These are phyloP conservation scores for Phytophthora aleatoria DNA, from an alignment of 352 stramenopile genomes.

Conservation along the genomic window DNA sequence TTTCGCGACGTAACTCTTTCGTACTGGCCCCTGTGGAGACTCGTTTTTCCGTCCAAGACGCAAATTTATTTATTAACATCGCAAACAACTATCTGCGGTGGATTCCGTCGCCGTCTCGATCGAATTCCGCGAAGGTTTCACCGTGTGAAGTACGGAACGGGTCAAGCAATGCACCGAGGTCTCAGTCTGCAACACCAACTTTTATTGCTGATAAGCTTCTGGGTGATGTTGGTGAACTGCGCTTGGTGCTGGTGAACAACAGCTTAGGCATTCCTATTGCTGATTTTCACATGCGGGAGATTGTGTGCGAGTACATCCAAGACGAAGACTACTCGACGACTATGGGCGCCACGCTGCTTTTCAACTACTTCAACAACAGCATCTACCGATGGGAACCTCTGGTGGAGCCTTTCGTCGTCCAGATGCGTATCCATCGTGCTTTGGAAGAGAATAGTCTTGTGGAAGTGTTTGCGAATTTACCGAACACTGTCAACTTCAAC, in stretches of 20 bases:
- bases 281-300: conserved; percentile 87
- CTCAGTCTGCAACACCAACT: conserved; percentile 8
- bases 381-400: conserved; percentile 91
- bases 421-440: conserved; percentile 73
- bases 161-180: conserved; percentile 8
- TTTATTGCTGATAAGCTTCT: conserved; percentile 83
- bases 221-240: conserved; percentile 82
- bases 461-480: conserved; percentile 83
- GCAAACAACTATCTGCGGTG: conserved; percentile 84
- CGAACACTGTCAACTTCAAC: conserved; percentile 89
- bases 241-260: conserved; percentile 89
- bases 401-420: conserved; percentile 81
- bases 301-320: conserved; percentile 89
- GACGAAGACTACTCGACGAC: conserved; percentile 85
- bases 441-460: conserved; percentile 75
- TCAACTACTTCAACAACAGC: conserved; percentile 93
- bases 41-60: conserved; percentile 87
- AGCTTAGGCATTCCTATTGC: conserved; percentile 86
- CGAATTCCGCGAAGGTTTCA: conserved; percentile 12
- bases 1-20: conserved; percentile 78
- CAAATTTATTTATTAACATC: conserved; percentile 83
- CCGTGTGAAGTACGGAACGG: conserved; percentile 3
- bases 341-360: conserved; percentile 74
- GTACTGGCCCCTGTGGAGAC: conserved; percentile 83
- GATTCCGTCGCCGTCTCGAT: conserved; percentile 36